Evolutionary conservation across 805 yeast genomes (phyloP).

Genomic region (Starmerella khaoyaiensis): DNA sequence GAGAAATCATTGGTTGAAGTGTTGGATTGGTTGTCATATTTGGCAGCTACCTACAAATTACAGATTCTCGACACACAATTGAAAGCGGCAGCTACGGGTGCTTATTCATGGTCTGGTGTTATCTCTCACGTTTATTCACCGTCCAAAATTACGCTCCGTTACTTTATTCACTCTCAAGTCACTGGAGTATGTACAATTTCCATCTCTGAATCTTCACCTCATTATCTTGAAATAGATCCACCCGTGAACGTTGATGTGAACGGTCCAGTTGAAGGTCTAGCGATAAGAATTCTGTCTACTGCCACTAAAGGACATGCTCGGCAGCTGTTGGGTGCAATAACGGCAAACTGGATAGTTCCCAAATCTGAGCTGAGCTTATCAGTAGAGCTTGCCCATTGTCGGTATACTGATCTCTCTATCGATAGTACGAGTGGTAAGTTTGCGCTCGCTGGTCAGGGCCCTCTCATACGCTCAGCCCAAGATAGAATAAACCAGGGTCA

Average conservation of each 20-base stretch:
- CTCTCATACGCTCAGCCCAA: constrained; percentile 15
- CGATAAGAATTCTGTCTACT: constrained; percentile 4
- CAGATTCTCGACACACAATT: constrained; percentile 48
- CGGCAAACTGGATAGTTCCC: constrained; percentile 14
- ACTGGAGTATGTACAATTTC: constrained; percentile 6
- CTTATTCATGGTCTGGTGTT: constrained; percentile 45
- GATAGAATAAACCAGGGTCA: constrained; percentile 19
- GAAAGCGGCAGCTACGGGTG: constrained; percentile 32
- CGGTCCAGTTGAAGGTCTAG: constrained; percentile 1
- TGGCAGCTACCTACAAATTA: constrained; percentile 52
- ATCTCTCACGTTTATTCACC: constrained; percentile 43
- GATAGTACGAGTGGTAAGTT: constrained; percentile 21
- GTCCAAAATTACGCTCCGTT: constrained; percentile 43
- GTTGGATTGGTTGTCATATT: constrained; percentile 44
- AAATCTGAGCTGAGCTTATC: constrained; percentile 4
- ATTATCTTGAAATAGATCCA: constrained; percentile 1
- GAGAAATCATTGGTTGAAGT: constrained; percentile 38
- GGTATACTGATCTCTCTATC: constrained; percentile 18
- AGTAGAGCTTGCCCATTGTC: constrained; percentile 10
- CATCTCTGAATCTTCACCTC: constrained; percentile 7
- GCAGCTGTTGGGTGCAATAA: constrained; percentile 5
- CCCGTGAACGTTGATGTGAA: constrained; percentile 3
- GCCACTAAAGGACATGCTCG: constrained; percentile 17
- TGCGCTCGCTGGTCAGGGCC: constrained; percentile 15
- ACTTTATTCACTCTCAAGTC: constrained; percentile 39